These are phyloP conservation scores for Choricystis sp. DNA, from an alignment of 139 green algal genomes.

Conservation along the genomic window DNA sequence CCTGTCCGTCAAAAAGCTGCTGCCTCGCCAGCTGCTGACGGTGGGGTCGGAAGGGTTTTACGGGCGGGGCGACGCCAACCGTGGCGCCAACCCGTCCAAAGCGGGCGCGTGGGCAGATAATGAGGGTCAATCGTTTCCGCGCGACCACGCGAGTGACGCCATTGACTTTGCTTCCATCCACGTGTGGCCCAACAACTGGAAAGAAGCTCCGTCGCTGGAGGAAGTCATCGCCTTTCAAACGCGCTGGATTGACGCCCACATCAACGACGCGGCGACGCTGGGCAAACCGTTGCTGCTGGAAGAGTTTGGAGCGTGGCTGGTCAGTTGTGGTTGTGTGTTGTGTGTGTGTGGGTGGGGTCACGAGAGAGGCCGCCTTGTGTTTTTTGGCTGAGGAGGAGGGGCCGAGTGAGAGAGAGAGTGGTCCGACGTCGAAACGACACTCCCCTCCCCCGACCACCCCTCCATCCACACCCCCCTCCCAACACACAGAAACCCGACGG, in stretches of 20 bases:
- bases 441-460: too few species aligned
- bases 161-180: conserved; percentile 30
- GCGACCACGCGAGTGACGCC: conserved; percentile 9
- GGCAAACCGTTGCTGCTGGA: conserved; percentile 24
- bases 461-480: too few species aligned
- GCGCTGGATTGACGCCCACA: conserved; percentile 11
- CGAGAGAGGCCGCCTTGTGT: not conserved
- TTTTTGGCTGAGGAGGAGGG: conserved; percentile 16
- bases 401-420: conserved; percentile 4
- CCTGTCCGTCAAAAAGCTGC: conserved; percentile 22
- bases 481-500: too few species aligned
- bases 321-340: not conserved
- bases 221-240: not conserved
- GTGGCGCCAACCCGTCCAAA: conserved; percentile 6
- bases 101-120: not conserved
- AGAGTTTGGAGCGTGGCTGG: conserved; percentile 24
- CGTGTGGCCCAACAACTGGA: conserved; percentile 12
- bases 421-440: too few species aligned
- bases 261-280: conserved; percentile 4
- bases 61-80: not conserved
- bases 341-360: not conserved
- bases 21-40: conserved; percentile 17
- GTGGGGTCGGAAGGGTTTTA: conserved; percentile 23
- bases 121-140: conserved; percentile 16
- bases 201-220: not conserved